Evolutionary conservation across 2,329 filamentous ascomycete genomes (phyloP), one percentile per base, ranked within the genome.

Genomic region (Anthostomella pinea): DNA sequence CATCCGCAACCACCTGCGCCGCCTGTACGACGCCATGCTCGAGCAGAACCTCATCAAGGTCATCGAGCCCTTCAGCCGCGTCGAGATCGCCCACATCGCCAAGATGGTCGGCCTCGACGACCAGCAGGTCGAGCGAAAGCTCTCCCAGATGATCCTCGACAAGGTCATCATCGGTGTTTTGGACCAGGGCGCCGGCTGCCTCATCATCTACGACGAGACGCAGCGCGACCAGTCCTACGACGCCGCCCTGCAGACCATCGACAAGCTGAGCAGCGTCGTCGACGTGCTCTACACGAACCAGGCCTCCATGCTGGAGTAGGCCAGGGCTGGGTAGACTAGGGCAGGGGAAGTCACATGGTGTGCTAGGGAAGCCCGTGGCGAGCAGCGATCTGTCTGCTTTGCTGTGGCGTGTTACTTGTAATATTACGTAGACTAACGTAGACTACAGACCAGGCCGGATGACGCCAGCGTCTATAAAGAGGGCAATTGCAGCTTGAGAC

Each of bases 11-110:
- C 93, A 98, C 69, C 82, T 98, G 51, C 87, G 90, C 43, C 85
- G 89, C 33, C 76, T 98, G 33, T 98, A 98, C 70, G 93, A 98
- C 66, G 88, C 90, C 62, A 96, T 98, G 89, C 69, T 98, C 60
- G 93, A 98, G 73, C 93, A 98, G 77, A 98, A 98, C 67, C 78
- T 98, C 26, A 94, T 97, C 77, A 97, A 98, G 75, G 93, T 98
- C 46, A 98, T 98, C 61, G 93, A 98, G 75, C 93, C 93, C 15
- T 98, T 97, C 70, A 95, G 87, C 58, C 81, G 90, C 45, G 93
- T 98, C 35, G 93, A 98, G 69, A 95, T 98, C 56, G 85, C 84
- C 54, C 93, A 98, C 64, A 88, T 98, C 56, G 91, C 93, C 52
- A 89, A 93, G 73, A 95, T 97, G 85, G 93, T 98, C 34, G 90